phyloP scores from a whole-genome alignment of 1,284 basidiomycete species.

The Termitomyces sp. region DNA sequence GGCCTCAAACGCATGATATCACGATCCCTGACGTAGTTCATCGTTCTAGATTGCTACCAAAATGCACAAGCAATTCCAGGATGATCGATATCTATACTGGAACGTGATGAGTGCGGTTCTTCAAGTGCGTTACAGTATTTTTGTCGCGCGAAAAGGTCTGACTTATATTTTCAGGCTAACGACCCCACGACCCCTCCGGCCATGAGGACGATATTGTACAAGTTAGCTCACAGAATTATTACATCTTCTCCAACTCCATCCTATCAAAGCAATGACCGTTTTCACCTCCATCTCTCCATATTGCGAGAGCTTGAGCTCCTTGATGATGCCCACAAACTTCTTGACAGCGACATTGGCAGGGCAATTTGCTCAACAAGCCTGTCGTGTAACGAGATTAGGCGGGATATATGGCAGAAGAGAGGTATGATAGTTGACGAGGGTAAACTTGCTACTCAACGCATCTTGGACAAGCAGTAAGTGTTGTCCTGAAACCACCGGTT shows the following conservation, averaged over 20 bases:
- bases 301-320: slow-evolving; percentile 63
- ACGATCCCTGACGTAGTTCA: neutral
- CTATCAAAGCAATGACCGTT: slow-evolving; percentile 64
- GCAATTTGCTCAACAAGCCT: slow-evolving; percentile 67
- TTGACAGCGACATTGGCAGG: slow-evolving; percentile 63
- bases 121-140: slow-evolving; percentile 46
- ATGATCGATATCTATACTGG: slow-evolving; percentile 82
- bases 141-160: slow-evolving; percentile 1
- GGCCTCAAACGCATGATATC: neutral
- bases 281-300: slow-evolving; percentile 69
- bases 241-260: slow-evolving; percentile 56
- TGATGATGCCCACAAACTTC: slow-evolving; percentile 66
- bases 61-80: slow-evolving; percentile 73
- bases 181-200: slow-evolving; percentile 52
- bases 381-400: slow-evolving; percentile 66
- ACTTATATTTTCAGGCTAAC: slow-evolving; percentile 44
- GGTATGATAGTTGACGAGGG: slow-evolving; percentile 58
- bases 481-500: neutral
- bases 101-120: slow-evolving; percentile 73
- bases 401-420: slow-evolving; percentile 59
- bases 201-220: slow-evolving; percentile 64
- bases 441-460: slow-evolving; percentile 48
- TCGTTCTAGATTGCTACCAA: slow-evolving; percentile 58
- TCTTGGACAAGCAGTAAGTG: slow-evolving; percentile 54
- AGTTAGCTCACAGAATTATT: slow-evolving; percentile 67